Evolutionary conservation across 2,329 filamentous ascomycete genomes (phyloP), one percentile per base, ranked within the genome.

Genomic region (Botrytis hyacinthi): DNA sequence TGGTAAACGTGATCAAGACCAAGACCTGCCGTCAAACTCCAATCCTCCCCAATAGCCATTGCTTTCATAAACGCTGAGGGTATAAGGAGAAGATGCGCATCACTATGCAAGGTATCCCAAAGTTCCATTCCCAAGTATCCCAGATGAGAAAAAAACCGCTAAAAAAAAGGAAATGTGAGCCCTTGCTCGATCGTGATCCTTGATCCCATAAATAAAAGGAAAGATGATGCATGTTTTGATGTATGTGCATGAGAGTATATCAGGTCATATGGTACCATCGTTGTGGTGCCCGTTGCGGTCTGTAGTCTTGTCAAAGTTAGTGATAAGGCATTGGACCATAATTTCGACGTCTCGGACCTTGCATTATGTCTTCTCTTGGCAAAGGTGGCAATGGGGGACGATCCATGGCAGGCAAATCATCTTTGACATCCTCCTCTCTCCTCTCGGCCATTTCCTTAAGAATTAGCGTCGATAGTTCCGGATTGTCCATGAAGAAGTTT

Each of bases 401-500:
- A 22, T 74, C 73, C 71, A 74, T 87, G 14, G 84, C 82, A 9
- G 85, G 85, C 68, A 87, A 77, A 70, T 79, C 75, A n/a, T 81
- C 77, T 10, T 79, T 79, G 32, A 76, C 76, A 22, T 84, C 83
- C 48, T 83, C 81, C 76, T 85, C 84, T 59, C 85, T 80, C 70
- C 85, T 80, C 46, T 81, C 79, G 5, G 83, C 82, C 77, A 84
- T 86, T 80, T 87, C 85, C 73, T 82, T 81, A 65, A 87, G 81
- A 71, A 87, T 82, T n/a, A 84, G 77, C n/a, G 83, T 80, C 44
- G 83, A 82, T 32, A 87, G 80, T 74, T 86, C 84, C 1, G 85
- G 84, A 74, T 86, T 83, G 2, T 80, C 81, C 3, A 83, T 76
- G 73, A 86, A 79, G 74, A 86, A 87, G 22, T 79, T 79, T 44